Evolutionary conservation across 2,329 filamentous ascomycete species (phyloP).

Genomic region (Neofusicoccum umdonicola): DNA sequence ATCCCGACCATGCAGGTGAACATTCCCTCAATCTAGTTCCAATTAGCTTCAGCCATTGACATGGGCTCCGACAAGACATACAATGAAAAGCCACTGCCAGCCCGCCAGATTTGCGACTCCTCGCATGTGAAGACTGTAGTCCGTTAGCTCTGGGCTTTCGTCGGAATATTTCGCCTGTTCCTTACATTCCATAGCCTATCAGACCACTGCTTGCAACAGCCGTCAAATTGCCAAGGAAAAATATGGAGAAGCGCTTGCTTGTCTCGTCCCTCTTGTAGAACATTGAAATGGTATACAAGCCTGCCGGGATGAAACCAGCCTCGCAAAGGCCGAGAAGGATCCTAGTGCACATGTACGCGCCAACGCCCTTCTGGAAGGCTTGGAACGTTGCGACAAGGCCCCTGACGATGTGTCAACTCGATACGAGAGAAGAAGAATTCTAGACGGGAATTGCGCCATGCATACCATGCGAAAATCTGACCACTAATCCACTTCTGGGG

Average conservation of each 20-base stretch:
- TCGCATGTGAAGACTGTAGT: slow-evolving; percentile 50
- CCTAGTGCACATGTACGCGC: slow-evolving; percentile 49
- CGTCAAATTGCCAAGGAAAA: slow-evolving; percentile 57
- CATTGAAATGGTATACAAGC: slow-evolving; percentile 51
- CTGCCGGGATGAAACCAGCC: slow-evolving; percentile 56
- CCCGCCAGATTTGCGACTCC: slow-evolving; percentile 49
- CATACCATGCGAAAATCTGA: slow-evolving; percentile 51
- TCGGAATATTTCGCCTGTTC: not conserved
- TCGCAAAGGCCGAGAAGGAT: slow-evolving; percentile 55
- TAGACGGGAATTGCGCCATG: not conserved
- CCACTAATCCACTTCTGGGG: slow-evolving; percentile 55
- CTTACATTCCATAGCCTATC: slow-evolving; percentile 38
- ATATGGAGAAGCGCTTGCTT: slow-evolving; percentile 53
- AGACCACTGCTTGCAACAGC: slow-evolving; percentile 45
- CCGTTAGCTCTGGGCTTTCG: not conserved
- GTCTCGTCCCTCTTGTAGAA: slow-evolving; percentile 57
- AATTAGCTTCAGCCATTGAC: not conserved
- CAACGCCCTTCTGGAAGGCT: slow-evolving; percentile 50
- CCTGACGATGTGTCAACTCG: not conserved
- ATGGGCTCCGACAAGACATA: not conserved
- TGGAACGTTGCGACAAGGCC: slow-evolving; percentile 56
- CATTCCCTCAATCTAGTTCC: slow-evolving; percentile 45
- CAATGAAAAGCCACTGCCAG: slow-evolving; percentile 58
- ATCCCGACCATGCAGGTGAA: slow-evolving; percentile 51
- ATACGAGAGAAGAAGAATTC: not conserved